Conservation (phyloP, 768 basidiomycete genomes). For the Gloeophyllum trabeum region DNA sequence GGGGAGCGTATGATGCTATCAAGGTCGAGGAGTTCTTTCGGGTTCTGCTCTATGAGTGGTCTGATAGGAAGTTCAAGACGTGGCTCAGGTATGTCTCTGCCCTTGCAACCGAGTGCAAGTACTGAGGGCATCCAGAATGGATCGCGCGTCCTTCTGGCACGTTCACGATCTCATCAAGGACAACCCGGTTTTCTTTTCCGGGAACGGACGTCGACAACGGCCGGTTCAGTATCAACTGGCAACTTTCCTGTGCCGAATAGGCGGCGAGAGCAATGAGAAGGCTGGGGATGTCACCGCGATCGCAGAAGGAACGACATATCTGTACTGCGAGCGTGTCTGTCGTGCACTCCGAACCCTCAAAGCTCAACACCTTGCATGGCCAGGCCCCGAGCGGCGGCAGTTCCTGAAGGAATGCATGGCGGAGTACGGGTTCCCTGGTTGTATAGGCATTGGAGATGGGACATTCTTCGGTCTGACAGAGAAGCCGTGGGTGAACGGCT, state of each 20-base stretch:
- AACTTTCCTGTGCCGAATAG: constrained; percentile 12
- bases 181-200: constrained; percentile 11
- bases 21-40: neutral
- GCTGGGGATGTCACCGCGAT: constrained; percentile 11
- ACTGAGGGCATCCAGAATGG: neutral
- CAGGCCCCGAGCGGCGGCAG: constrained; percentile 3
- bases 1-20: neutral
- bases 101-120: neutral
- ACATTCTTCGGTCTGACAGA: constrained; percentile 10
- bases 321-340: constrained; percentile 10
- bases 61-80: neutral
- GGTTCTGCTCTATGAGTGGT: neutral
- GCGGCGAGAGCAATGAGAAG: constrained; percentile 8
- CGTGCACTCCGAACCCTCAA: constrained; percentile 11
- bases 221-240: constrained; percentile 14
- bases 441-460: constrained; percentile 14
- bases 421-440: constrained; percentile 11
- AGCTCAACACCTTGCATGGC: constrained; percentile 9
- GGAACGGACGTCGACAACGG: constrained; percentile 9
- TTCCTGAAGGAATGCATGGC: constrained; percentile 6
- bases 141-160: neutral
- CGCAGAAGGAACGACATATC: constrained; percentile 11
- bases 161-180: neutral
- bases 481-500: constrained; percentile 7
- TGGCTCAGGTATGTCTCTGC: neutral